These are phyloP conservation scores for Hypoxylon fuscum DNA, from an alignment of 495 filamentous ascomycete species.

Conservation along the genomic window DNA sequence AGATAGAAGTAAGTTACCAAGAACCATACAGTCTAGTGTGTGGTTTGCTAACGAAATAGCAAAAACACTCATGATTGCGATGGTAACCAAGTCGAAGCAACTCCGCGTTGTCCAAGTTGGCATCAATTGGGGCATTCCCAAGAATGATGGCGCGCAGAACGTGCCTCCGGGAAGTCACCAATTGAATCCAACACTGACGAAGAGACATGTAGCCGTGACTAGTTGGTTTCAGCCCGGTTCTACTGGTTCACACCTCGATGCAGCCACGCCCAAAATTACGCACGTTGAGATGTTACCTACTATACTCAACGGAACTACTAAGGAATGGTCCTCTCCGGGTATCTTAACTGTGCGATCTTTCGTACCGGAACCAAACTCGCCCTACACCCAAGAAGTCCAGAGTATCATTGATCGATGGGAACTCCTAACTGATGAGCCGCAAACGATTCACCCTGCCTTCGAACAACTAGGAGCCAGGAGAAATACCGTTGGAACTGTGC, in stretches of 20 bases:
- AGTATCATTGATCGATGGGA: conserved; percentile 84
- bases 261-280: conserved; percentile 68
- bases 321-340: conserved; percentile 63
- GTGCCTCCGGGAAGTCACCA: conserved; percentile 41
- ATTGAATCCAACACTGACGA: conserved; percentile 54
- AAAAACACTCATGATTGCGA: conserved; percentile 67
- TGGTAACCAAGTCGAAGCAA: conserved; percentile 72
- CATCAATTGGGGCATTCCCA: conserved; percentile 61
- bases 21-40: neutral
- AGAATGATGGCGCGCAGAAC: conserved; percentile 50
- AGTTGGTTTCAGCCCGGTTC: conserved; percentile 57
- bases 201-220: conserved; percentile 60
- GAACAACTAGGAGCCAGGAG: conserved; percentile 74
- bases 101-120: conserved; percentile 68
- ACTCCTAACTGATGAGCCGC: conserved; percentile 65
- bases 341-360: conserved; percentile 78
- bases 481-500: conserved; percentile 58
- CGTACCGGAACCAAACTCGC: conserved; percentile 58
- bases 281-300: conserved; percentile 73
- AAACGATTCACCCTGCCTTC: conserved; percentile 74
- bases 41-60: conserved; percentile 42
- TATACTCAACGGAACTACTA: conserved; percentile 58
- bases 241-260: conserved; percentile 55
- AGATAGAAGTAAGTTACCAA: conserved; percentile 65
- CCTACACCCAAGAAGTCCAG: conserved; percentile 66